Percentiles rank a stretch among this genome's conserved stretches.
Conservation (phyloP, 805 yeast species). For the Schwanniomyces pseudopolymorphus region DNA sequence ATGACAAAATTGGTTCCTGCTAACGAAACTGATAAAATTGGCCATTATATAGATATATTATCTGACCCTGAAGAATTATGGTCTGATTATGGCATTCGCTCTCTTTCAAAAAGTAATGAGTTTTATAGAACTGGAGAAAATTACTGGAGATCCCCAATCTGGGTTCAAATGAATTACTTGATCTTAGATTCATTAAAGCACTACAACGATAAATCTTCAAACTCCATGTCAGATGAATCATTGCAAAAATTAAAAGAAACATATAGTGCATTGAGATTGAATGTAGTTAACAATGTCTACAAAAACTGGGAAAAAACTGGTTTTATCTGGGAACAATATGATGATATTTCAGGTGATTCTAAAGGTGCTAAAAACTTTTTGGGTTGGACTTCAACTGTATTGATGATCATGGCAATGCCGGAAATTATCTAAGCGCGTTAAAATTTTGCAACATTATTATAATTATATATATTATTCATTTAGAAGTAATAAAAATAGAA, state of each 20-base stretch:
- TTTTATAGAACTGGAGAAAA: slow-evolving; percentile 77
- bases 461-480: background rate
- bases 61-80: slow-evolving; percentile 73
- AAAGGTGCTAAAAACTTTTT: slow-evolving; percentile 85
- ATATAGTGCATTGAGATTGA: slow-evolving; percentile 60
- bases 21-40: slow-evolving; percentile 43
- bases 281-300: slow-evolving; percentile 66
- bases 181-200: slow-evolving; percentile 65
- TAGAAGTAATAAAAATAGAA: background rate
- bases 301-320: slow-evolving; percentile 75
- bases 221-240: slow-evolving; percentile 26
- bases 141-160: slow-evolving; percentile 94
- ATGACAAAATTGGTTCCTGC: slow-evolving; percentile 61
- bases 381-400: slow-evolving; percentile 90
- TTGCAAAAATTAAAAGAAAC: slow-evolving; percentile 38
- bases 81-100: slow-evolving; percentile 76
- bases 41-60: slow-evolving; percentile 54
- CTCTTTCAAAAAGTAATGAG: slow-evolving; percentile 67
- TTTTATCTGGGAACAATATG: slow-evolving; percentile 88
- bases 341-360: slow-evolving; percentile 70
- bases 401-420: slow-evolving; percentile 83
- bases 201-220: slow-evolving; percentile 44
- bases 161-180: slow-evolving; percentile 90
- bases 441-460: background rate
- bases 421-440: slow-evolving; percentile 27